phyloP scores from a whole-genome alignment of 129 eudicot genomes.

The Tagetes erecta region DNA sequence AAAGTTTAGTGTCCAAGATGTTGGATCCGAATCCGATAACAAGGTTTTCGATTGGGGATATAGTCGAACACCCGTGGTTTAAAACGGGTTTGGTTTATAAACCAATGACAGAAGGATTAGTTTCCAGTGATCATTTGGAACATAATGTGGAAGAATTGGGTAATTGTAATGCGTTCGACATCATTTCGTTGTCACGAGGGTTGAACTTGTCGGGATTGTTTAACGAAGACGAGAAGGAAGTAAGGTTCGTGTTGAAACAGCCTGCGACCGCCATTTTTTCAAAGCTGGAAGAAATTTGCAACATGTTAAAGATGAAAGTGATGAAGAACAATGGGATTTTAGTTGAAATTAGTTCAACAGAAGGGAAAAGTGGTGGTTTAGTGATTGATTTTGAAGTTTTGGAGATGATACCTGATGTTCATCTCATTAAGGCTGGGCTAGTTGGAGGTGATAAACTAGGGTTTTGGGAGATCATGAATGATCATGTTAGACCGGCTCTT shows the following conservation, averaged over 20 bases:
- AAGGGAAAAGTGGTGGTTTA: neutral
- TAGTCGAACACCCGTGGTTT: conserved; percentile 22
- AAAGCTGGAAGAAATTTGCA: conserved; percentile 10
- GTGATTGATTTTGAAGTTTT: conserved; percentile 18
- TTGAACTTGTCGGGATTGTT: conserved; percentile 24
- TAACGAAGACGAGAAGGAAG: conserved; percentile 18
- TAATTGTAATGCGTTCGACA: conserved; percentile 19
- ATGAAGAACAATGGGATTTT: conserved; percentile 12
- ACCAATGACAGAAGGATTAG: neutral
- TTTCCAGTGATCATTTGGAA: neutral
- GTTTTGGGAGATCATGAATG: conserved; percentile 15
- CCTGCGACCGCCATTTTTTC: neutral
- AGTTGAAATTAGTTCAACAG: neutral
- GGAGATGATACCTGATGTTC: conserved; percentile 24
- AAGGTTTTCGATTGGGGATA: conserved; percentile 2
- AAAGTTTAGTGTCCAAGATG: conserved; percentile 22
- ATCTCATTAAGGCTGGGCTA: conserved; percentile 15
- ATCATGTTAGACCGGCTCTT: conserved; percentile 9
- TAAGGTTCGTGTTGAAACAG: conserved; percentile 22
- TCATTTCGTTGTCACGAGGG: conserved; percentile 25
- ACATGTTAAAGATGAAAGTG: conserved; percentile 14
- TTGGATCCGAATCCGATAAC: conserved; percentile 24
- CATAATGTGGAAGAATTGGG: neutral
- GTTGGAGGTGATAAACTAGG: conserved; percentile 9
- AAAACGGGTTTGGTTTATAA: conserved; percentile 1